Conservation (phyloP, 2,329 filamentous ascomycete genomes). For the Endocalyx cinctus region DNA sequence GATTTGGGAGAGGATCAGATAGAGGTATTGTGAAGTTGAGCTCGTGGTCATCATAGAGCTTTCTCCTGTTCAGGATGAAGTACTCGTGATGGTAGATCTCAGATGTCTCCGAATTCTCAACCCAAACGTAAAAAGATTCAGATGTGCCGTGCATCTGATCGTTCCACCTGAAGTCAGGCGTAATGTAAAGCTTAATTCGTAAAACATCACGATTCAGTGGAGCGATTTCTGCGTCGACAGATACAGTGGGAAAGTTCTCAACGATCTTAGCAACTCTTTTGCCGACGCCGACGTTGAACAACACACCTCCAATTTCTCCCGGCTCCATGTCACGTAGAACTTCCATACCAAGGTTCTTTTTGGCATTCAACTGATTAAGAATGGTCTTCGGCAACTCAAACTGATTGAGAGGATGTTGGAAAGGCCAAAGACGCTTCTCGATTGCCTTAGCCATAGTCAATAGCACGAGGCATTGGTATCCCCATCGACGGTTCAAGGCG, state of each 20-base stretch:
- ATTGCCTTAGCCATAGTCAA: slow-evolving; percentile 94
- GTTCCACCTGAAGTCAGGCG: slow-evolving; percentile 91
- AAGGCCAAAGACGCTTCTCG: slow-evolving; percentile 92
- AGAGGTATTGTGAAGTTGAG: slow-evolving; percentile 96
- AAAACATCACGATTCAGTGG: slow-evolving; percentile 92
- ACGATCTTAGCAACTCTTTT: slow-evolving; percentile 75
- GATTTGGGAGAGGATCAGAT: slow-evolving; percentile 85
- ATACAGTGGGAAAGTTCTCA: slow-evolving; percentile 87
- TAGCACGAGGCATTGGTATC: slow-evolving; percentile 87
- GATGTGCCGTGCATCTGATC: slow-evolving; percentile 90
- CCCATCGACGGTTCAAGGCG: slow-evolving; percentile 90
- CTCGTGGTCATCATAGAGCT: slow-evolving; percentile 93
- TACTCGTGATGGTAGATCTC: slow-evolving; percentile 98
- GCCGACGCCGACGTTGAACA: slow-evolving; percentile 88
- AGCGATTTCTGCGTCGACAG: slow-evolving; percentile 89
- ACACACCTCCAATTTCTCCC: slow-evolving; percentile 81
- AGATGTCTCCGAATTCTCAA: slow-evolving; percentile 94
- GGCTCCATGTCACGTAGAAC: slow-evolving; percentile 87
- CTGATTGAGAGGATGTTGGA: slow-evolving; percentile 89
- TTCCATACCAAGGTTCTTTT: slow-evolving; percentile 71
- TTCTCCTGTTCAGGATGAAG: slow-evolving; percentile 86
- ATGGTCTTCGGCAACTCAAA: slow-evolving; percentile 86
- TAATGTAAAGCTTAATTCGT: slow-evolving; percentile 80
- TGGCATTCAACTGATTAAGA: slow-evolving; percentile 79
- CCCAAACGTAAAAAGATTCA: slow-evolving; percentile 98